Evolutionary conservation across 2,329 filamentous ascomycete genomes (phyloP).

Genomic region (Calonectria leucothoes): DNA sequence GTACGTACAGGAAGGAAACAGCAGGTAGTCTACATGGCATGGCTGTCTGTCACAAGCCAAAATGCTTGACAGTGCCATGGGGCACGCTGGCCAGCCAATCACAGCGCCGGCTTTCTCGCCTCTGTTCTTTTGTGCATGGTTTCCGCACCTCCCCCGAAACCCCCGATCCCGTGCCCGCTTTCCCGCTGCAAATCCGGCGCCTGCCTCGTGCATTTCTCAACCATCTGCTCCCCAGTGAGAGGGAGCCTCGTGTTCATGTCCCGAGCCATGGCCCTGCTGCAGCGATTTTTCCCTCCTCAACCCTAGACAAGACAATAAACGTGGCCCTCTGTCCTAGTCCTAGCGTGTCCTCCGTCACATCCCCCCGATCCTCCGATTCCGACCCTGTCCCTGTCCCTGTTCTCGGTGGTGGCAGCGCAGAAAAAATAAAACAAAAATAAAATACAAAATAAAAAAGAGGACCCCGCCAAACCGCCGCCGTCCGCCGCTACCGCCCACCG

Average conservation of each 20-base stretch:
- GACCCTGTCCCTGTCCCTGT: not conserved
- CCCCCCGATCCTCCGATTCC: not conserved
- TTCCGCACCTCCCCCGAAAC: constrained; percentile 28
- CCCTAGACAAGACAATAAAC: not conserved
- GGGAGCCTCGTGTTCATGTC: not conserved
- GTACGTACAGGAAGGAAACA: not conserved
- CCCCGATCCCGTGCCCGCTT: constrained; percentile 29
- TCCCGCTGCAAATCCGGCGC: constrained; percentile 22
- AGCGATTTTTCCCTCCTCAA: not conserved
- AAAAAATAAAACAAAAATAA: too few relatives aligned
- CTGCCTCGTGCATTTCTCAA: constrained; percentile 14
- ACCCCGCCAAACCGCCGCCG: constrained; percentile 23
- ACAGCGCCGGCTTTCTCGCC: constrained; percentile 10
- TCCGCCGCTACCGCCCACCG: constrained; percentile 18
- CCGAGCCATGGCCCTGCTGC: constrained; percentile 24
- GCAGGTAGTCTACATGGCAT: constrained; percentile 30
- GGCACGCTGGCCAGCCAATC: constrained; percentile 33
- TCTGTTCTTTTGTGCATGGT: constrained; percentile 9
- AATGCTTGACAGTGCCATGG: constrained; percentile 34
- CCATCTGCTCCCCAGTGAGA: not conserved
- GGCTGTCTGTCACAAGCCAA: constrained; percentile 43
- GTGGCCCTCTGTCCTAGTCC: not conserved
- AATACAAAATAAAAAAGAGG: constrained; percentile 11
- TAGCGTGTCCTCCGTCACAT: not conserved
- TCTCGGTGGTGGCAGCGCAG: constrained; percentile 12